phyloP scores from a whole-genome alignment of 129 eudicot species.

The Silybum marianum region DNA sequence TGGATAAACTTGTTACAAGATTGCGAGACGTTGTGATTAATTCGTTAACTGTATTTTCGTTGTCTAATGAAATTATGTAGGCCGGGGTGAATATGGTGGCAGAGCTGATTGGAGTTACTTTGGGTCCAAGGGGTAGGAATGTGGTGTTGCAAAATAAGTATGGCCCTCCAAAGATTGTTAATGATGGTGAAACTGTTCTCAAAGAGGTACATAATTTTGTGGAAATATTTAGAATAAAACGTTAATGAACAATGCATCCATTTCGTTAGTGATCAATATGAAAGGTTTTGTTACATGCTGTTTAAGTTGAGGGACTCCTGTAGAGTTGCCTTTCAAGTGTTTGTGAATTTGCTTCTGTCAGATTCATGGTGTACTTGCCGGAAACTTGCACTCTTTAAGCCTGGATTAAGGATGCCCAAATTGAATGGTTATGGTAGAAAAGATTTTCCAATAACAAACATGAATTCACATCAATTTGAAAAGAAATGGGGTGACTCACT shows the following conservation, averaged over 20 bases:
- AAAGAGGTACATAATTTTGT: constrained; percentile 60
- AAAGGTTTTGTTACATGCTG: background rate
- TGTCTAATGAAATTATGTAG: too few species aligned
- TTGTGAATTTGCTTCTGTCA: constrained; percentile 10
- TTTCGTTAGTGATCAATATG: background rate
- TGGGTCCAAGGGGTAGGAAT: constrained; percentile 97
- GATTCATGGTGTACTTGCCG: background rate
- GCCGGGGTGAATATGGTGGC: constrained; percentile 87
- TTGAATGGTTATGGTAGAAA: background rate
- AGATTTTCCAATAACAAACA: background rate
- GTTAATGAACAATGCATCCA: background rate
- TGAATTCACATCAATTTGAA: background rate
- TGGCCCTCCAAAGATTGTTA: constrained; percentile 97
- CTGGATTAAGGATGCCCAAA: background rate
- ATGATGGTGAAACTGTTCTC: constrained; percentile 95
- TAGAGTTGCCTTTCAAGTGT: constrained; percentile 22
- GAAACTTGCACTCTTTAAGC: background rate
- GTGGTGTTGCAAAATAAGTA: constrained; percentile 92
- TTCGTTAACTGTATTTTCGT: background rate
- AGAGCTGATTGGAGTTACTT: constrained; percentile 82
- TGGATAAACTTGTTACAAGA: background rate
- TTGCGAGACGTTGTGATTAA: too few species aligned
- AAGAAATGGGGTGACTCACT: background rate
- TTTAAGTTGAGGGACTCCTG: background rate
- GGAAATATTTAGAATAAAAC: background rate